phyloP scores from a whole-genome alignment of 306 rosid species.

The Ammopiptanthus mongolicus region DNA sequence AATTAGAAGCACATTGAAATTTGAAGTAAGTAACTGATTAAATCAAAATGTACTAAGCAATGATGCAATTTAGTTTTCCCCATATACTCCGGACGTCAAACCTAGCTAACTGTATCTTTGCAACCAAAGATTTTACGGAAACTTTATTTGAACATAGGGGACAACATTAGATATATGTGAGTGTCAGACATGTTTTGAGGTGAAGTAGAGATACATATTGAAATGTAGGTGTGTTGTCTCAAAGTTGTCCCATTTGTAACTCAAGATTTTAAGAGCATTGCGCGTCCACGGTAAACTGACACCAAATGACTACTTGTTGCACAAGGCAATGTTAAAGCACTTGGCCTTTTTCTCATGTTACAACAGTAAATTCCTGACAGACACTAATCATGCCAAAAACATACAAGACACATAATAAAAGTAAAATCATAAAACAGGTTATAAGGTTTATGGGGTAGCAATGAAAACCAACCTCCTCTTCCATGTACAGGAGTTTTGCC shows the following conservation, averaged over 20 bases:
- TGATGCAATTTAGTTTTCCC: not conserved
- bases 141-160: too few species aligned
- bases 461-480: constrained; percentile 75
- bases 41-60: not conserved
- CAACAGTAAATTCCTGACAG: constrained; percentile 15
- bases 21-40: not conserved
- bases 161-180: too few species aligned
- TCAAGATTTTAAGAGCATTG: too few species aligned
- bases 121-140: too few species aligned
- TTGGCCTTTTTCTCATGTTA: not conserved
- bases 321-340: not conserved
- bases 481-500: constrained; percentile 76
- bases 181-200: too few species aligned
- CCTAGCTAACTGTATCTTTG: not conserved
- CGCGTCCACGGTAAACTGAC: constrained; percentile 25
- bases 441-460: not conserved
- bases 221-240: too few species aligned
- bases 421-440: not conserved
- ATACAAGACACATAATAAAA: not conserved
- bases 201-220: too few species aligned
- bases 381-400: constrained; percentile 13
- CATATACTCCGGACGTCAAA: not conserved
- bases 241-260: too few species aligned
- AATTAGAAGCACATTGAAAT: not conserved
- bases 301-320: not conserved